Evolutionary conservation across 768 basidiomycete species (phyloP), one percentile per base, ranked within the genome.

Genomic region (Postia placenta): DNA sequence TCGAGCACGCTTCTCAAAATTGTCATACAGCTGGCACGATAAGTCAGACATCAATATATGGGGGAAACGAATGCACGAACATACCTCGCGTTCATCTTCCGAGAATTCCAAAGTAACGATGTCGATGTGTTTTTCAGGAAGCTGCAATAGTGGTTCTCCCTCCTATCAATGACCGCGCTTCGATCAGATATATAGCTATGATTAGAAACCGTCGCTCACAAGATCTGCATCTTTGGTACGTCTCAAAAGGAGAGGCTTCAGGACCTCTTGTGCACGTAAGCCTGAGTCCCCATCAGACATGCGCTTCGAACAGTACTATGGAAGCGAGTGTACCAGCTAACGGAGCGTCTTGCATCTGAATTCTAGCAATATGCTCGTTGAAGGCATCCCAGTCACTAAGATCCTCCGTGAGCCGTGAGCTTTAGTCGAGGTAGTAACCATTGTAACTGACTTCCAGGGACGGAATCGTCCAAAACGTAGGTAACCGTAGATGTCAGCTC

Each of bases 401-500:
- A 33, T 33, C 30, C 7, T 7, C 30, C 9, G 7, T 33, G 30
- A 33, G 11, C 23, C 12, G 27, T 11, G 19, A 4, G 11, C n/a
- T n/a, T n/a, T n/a, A n/a, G n/a, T n/a, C n/a, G n/a, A n/a, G n/a
- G n/a, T n/a, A n/a, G n/a, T n/a, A 51, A 24, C 19, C 22, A 30
- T 14, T 30, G 19, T 11, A 15, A 57, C 62, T 14, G 26, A 61
- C 62, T 83, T 83, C 74, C 75, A 90, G 0, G 85, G 84, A 5
- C 77, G 66, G 60, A 84, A 84, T 17, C 72, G 75, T 2, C 83
- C 82, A 58, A 85, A 87, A 2, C 85, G 78, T 27, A 88, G 66
- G 23, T 85, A 72, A 5, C 83, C 81, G 58, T 87, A 87, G 20
- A 87, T 74, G 60, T 87, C 85, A 9, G 80, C 79, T 19, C 83